Evolutionary conservation across 2,329 filamentous ascomycete genomes (phyloP), one percentile per base, ranked within the genome.

Genomic region (Coniochaeta hoffmannii): DNA sequence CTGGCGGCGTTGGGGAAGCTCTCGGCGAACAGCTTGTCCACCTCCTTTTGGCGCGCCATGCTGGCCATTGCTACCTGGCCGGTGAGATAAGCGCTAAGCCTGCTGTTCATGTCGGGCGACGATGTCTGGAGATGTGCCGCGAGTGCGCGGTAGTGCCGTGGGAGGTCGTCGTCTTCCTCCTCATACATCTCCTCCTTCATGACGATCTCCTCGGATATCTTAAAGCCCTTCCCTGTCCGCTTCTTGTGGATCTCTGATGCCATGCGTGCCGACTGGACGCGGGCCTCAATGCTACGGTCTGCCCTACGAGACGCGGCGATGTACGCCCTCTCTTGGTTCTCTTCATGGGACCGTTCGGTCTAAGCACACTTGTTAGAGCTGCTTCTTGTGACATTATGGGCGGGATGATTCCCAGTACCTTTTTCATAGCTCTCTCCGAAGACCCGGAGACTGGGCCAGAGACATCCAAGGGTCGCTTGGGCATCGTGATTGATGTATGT

Each of bases 141-240:
- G 31, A 90, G 73, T 17, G 35, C 44, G 35, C 83, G 78, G 65
- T 85, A 88, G 54, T 84, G 82, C 58, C 83, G 78, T 1, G 87
- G 85, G 24, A 89, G 68, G 56, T 92, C 88, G 62, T 96, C 89
- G 54, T 96, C 91, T 65, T 96, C 89, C 69, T 96, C 92, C 65
- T 96, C 91, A 67, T 97, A 97, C 90, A 96, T 96, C 68, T 95
- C 90, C 68, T 96, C 92, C 59, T 90, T 91, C 62, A 88, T 76
- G 12, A 96, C 91, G 71, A 94, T 91, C 65, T 94, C 82, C 69
- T 92, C 88, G 26, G 87, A 91, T 56, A 97, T 88, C 62, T 86
- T 85, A 57, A 97, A 79, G 2, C 81, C 84, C 62, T 90, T 88
- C 36, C 92, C 93, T 0, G 92, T 96, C 17, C 91, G 85, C 68